Evolutionary conservation across 805 yeast species (phyloP).

Genomic region (Brettanomyces custersianus): DNA sequence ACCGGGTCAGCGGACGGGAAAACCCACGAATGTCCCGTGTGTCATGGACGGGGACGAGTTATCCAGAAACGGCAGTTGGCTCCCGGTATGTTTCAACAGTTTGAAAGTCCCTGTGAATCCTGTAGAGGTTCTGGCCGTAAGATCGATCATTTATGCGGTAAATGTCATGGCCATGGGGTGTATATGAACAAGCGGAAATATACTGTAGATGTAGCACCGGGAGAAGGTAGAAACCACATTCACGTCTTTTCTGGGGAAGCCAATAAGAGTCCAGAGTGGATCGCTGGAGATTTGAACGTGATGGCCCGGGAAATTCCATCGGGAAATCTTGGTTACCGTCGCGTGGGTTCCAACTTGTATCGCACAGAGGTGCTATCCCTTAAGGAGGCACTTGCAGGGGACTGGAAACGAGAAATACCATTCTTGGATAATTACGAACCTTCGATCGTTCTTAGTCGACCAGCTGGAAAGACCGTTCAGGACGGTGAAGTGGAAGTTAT

Average conservation of each 20-base stretch:
- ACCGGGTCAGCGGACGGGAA: slow-evolving; percentile 79
- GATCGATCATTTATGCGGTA: slow-evolving; percentile 54
- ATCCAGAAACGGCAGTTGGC: slow-evolving; percentile 67
- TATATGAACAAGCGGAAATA: slow-evolving; percentile 46
- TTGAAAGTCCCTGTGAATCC: slow-evolving; percentile 68
- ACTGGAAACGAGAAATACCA: slow-evolving; percentile 64
- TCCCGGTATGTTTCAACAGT: slow-evolving; percentile 83
- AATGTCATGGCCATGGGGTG: slow-evolving; percentile 67
- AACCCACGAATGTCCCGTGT: slow-evolving; percentile 52
- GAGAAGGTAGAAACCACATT: slow-evolving; percentile 52
- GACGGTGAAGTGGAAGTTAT: slow-evolving; percentile 68
- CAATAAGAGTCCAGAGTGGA: slow-evolving; percentile 74
- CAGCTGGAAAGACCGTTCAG: slow-evolving; percentile 40
- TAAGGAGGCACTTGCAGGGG: slow-evolving; percentile 68
- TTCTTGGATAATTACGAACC: slow-evolving; percentile 56
- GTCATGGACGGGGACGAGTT: slow-evolving; percentile 70
- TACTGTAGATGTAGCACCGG: slow-evolving; percentile 58
- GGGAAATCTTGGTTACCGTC: slow-evolving; percentile 74
- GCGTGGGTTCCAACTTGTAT: slow-evolving; percentile 66
- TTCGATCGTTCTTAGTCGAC: slow-evolving; percentile 37
- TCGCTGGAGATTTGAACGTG: slow-evolving; percentile 73
- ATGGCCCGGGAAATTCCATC: slow-evolving; percentile 40
- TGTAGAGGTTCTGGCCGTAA: slow-evolving; percentile 74
- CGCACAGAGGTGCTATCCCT: slow-evolving; percentile 71
- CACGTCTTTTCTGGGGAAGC: slow-evolving; percentile 66